phyloP scores from a whole-genome alignment of 2,329 filamentous ascomycete genomes.

The Endocalyx cinctus region DNA sequence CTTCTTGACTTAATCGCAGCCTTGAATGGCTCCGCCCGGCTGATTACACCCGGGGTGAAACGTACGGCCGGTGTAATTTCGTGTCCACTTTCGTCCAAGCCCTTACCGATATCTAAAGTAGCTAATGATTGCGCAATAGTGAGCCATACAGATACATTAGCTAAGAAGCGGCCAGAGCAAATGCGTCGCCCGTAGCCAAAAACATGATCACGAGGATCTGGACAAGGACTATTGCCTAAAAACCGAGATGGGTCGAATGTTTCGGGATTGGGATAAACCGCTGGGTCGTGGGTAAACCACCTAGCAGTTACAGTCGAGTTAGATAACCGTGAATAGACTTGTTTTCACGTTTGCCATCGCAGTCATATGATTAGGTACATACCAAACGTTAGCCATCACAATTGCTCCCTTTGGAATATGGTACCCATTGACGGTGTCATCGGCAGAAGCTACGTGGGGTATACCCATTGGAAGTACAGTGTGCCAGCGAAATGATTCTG shows the following conservation, averaged over 20 bases:
- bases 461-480: conserved; percentile 20
- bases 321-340: neutral
- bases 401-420: conserved; percentile 13
- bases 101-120: conserved; percentile 38
- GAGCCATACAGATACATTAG: conserved; percentile 26
- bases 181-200: conserved; percentile 34
- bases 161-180: conserved; percentile 30
- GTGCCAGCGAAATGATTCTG: conserved; percentile 22
- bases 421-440: conserved; percentile 12
- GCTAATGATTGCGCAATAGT: conserved; percentile 38
- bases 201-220: conserved; percentile 19
- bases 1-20: conserved; percentile 19
- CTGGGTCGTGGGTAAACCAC: conserved; percentile 57
- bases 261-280: conserved; percentile 50
- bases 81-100: conserved; percentile 29
- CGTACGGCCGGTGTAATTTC: conserved; percentile 21
- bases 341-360: neutral
- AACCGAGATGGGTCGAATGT: conserved; percentile 31
- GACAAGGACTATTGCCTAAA: conserved; percentile 24
- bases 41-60: conserved; percentile 17
- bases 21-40: conserved; percentile 18
- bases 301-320: conserved; percentile 2
- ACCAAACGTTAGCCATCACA: conserved; percentile 13
- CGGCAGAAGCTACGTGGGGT: conserved; percentile 5
- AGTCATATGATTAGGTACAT: conserved; percentile 1